These are phyloP conservation scores for Coemansia sp. DNA, from an alignment of 192 early-diverging fungal genomes.

Conservation along the genomic window DNA sequence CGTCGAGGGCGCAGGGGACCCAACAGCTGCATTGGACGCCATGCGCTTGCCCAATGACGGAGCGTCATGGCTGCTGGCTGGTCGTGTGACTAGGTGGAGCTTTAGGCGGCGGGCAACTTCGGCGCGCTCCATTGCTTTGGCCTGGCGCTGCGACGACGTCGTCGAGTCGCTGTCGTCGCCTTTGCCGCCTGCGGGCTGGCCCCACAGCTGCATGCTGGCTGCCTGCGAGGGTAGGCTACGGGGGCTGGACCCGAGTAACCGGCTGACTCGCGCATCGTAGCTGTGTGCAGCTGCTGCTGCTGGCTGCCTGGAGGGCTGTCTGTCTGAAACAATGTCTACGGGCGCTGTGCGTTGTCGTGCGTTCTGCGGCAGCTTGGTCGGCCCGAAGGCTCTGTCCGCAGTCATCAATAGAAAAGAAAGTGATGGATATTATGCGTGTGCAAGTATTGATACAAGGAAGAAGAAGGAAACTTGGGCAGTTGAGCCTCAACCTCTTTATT, in stretches of 20 bases:
- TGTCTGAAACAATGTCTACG: constrained; percentile 9
- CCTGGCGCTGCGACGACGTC: not conserved
- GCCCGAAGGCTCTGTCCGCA: not conserved
- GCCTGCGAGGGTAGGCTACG: not conserved
- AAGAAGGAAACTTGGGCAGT: no score
- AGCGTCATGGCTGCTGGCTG: constrained; percentile 14
- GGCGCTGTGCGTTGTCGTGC: constrained; percentile 17
- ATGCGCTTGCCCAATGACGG: not conserved
- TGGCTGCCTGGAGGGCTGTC: not conserved
- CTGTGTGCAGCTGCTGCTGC: constrained; percentile 8
- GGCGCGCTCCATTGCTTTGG: constrained; percentile 25
- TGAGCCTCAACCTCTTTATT: no score
- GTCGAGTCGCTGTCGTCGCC: constrained; percentile 26
- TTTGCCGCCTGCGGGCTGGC: not conserved
- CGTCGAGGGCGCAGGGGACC: not conserved
- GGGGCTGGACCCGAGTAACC: constrained; percentile 8
- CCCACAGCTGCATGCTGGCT: constrained; percentile 1
- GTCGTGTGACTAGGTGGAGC: constrained; percentile 68
- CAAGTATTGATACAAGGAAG: no score
- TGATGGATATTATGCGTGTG: not conserved
- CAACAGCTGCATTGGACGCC: not conserved
- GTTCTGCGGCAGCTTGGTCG: constrained; percentile 26
- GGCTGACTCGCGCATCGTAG: constrained; percentile 14
- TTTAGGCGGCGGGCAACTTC: constrained; percentile 66
- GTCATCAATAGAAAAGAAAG: not conserved